Conservation (phyloP, 345 rosid species). For the Adansonia digitata region DNA sequence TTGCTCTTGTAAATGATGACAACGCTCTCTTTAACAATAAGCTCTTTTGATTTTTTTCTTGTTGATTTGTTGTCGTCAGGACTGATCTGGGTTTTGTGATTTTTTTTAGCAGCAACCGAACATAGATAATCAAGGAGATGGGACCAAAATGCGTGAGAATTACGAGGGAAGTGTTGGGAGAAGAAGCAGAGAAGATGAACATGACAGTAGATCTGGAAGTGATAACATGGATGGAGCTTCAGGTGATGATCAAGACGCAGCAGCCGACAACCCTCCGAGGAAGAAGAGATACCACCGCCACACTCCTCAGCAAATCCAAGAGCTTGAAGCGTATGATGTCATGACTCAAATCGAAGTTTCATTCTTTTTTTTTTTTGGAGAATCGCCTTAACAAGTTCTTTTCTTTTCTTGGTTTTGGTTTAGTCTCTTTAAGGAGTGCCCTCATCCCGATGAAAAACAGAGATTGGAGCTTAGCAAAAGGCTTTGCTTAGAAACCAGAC, state of each 20-base stretch:
- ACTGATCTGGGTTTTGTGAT: background rate
- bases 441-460: conserved; percentile 94
- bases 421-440: conserved; percentile 75
- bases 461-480: conserved; percentile 74
- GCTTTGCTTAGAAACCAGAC: conserved; percentile 77
- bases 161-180: conserved; percentile 31
- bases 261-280: conserved; percentile 72
- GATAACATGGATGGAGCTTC: conserved; percentile 91
- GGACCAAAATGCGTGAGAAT: conserved; percentile 29
- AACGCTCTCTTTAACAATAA: background rate
- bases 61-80: background rate
- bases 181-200: conserved; percentile 52
- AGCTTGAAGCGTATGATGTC: conserved; percentile 75
- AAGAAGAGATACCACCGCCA: conserved; percentile 99
- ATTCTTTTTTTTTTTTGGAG: conserved; percentile 16
- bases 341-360: background rate
- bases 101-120: conserved; percentile 43
- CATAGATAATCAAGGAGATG: conserved; percentile 39
- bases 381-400: background rate
- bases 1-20: conserved; percentile 50
- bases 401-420: conserved; percentile 6
- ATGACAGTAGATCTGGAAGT: conserved; percentile 95
- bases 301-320: conserved; percentile 99
- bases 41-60: background rate
- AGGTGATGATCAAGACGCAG: conserved; percentile 91